A percentile compares a stretch with the other conserved stretches of the same genome.
These are phyloP conservation scores for Ceratobasidium theobromae DNA, from an alignment of 1,284 basidiomycete species.

Conservation along the genomic window DNA sequence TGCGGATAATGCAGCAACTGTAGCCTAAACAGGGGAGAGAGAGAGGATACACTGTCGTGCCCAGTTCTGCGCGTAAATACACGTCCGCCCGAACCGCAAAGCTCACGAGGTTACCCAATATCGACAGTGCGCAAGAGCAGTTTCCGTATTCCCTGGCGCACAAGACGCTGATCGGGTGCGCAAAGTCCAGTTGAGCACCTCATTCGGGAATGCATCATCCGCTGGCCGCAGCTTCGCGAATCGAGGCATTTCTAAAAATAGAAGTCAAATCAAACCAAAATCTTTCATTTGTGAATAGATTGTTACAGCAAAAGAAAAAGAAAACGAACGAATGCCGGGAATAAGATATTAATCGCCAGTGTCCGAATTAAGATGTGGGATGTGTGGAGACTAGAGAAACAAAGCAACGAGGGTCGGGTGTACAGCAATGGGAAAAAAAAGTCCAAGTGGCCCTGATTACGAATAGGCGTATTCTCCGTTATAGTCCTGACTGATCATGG, in stretches of 20 bases:
- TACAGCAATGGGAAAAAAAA: neutral
- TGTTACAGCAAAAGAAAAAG: neutral
- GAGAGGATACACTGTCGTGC: no score
- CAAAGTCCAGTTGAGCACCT: slow-evolving; percentile 20
- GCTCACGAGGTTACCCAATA: neutral
- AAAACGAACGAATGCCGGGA: slow-evolving; percentile 8
- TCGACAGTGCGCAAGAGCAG: slow-evolving; percentile 9
- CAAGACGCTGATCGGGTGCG: slow-evolving; percentile 20
- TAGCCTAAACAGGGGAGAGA: no score
- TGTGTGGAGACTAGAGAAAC: neutral
- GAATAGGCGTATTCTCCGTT: neutral
- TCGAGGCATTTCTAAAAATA: neutral
- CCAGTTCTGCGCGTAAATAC: no score
- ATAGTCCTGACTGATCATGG: slow-evolving; percentile 29
- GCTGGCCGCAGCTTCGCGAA: slow-evolving; percentile 12
- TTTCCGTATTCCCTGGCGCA: slow-evolving; percentile 13
- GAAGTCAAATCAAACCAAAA: neutral
- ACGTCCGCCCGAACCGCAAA: neutral
- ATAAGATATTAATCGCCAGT: no score
- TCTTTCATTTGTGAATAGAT: slow-evolving; percentile 4
- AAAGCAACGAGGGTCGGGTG: neutral
- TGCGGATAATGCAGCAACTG: neutral
- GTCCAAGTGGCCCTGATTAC: neutral
- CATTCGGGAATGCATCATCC: neutral
- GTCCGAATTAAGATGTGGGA: neutral